Conservation (phyloP, 148 eudicot species). For the Heliamphora exappendiculata region DNA sequence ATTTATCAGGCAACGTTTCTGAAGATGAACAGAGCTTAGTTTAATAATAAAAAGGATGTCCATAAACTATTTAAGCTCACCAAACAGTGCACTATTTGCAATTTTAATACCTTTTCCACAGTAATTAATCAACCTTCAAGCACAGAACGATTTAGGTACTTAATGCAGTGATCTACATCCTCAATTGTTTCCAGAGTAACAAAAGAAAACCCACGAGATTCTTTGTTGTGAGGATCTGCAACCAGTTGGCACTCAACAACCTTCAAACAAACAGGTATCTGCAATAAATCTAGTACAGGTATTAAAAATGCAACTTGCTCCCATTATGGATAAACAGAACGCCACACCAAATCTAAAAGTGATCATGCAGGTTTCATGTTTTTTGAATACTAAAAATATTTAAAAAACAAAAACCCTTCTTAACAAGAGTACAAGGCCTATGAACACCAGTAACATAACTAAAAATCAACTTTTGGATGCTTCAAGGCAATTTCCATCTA, state of each 20-base stretch:
- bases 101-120: constrained; percentile 50
- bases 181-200: constrained; percentile 61
- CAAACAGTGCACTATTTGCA: background rate
- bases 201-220: constrained; percentile 74
- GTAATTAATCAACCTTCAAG: constrained; percentile 76
- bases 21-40: too few species aligned
- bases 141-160: constrained; percentile 63
- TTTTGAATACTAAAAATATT: background rate
- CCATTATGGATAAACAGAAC: background rate
- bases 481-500: background rate
- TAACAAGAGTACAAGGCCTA: background rate
- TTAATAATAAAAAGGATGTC: background rate
- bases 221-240: constrained; percentile 62
- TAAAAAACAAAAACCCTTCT: background rate
- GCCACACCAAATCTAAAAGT: background rate
- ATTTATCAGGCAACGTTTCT: too few species aligned
- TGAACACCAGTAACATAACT: background rate
- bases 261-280: constrained; percentile 25
- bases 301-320: background rate
- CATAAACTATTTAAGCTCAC: background rate
- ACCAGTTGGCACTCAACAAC: constrained; percentile 60
- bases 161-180: constrained; percentile 61
- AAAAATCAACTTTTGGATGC: background rate
- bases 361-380: background rate
- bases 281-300: background rate